Percentiles rank a stretch among this genome's conserved stretches.
phyloP scores from a whole-genome alignment of 192 early-diverging fungal genomes.

The Kickxella alabastrina region DNA sequence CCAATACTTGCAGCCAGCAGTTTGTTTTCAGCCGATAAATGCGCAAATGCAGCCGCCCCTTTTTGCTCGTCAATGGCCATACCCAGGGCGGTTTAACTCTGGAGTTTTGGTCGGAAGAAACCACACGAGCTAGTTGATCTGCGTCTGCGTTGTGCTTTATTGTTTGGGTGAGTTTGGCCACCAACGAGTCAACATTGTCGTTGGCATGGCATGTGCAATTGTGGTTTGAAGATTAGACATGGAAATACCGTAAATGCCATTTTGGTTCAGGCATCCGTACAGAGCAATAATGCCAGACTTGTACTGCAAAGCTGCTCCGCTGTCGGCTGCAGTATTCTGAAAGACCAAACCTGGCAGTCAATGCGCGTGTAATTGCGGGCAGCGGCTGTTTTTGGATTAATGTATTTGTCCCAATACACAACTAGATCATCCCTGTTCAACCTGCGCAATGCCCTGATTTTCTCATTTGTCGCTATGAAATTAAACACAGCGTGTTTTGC shows the following conservation, averaged over 20 bases:
- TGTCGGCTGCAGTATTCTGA: not conserved
- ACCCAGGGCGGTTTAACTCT: not conserved
- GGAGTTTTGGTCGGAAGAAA: no score
- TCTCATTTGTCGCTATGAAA: not conserved
- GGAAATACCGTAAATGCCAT: not conserved
- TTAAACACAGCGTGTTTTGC: not conserved
- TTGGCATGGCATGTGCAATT: no score
- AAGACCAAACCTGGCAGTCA: constrained; percentile 4
- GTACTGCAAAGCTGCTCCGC: not conserved
- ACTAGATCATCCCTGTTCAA: not conserved
- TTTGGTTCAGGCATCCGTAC: not conserved
- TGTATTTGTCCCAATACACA: constrained; percentile 2
- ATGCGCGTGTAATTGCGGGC: not conserved
- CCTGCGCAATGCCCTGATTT: not conserved
- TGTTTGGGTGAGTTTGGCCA: no score
- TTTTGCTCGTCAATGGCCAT: constrained; percentile 6
- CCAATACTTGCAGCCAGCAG: constrained; percentile 1
- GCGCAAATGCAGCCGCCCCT: no score
- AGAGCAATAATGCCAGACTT: not conserved
- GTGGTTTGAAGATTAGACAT: no score
- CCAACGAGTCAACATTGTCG: not conserved
- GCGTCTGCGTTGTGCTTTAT: no score
- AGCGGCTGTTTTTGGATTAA: constrained; percentile 4
- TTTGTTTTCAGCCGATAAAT: not conserved
- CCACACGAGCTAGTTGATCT: no score